Percentiles rank a stretch among this genome's conserved stretches.
Conservation (phyloP, 139 green algal genomes). For the Eudorina sp. region DNA sequence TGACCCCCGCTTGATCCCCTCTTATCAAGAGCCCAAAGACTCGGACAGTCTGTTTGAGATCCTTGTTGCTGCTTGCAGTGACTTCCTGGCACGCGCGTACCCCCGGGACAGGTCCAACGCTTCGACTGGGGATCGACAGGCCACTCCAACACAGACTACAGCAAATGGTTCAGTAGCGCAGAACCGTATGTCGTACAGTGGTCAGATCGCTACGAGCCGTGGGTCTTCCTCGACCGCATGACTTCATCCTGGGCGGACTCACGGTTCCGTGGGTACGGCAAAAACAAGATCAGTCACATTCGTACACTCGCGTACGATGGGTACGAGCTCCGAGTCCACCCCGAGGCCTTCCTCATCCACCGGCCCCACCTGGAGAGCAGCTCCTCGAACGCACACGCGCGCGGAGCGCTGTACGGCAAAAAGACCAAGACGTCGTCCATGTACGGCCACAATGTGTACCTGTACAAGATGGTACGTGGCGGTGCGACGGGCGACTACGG, state of each 20-base stretch:
- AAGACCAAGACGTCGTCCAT: constrained; percentile 37
- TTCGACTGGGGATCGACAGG: constrained; percentile 39
- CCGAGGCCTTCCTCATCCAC: constrained; percentile 19
- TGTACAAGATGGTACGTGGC: constrained; percentile 34
- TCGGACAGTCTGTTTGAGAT: too few species aligned
- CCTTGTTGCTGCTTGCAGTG: too few species aligned
- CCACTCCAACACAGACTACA: constrained; percentile 54
- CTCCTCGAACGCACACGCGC: background rate
- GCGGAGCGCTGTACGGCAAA: background rate
- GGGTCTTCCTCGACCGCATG: constrained; percentile 50
- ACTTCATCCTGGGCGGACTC: constrained; percentile 49
- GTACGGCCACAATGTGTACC: constrained; percentile 30
- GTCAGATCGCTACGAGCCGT: constrained; percentile 50
- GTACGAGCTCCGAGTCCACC: constrained; percentile 31
- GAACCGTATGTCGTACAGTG: constrained; percentile 49
- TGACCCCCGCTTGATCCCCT: too few species aligned
- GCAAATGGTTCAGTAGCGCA: constrained; percentile 25
- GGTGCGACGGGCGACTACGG: too few species aligned
- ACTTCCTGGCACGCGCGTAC: too few species aligned
- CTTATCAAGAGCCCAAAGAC: too few species aligned
- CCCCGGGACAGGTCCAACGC: constrained; percentile 21
- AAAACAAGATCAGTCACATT: constrained; percentile 67
- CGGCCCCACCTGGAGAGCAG: constrained; percentile 3
- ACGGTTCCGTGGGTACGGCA: constrained; percentile 56
- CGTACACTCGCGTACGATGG: constrained; percentile 40